These are phyloP conservation scores for Zygnema circumcarinatum DNA, from an alignment of 139 green algal genomes.

Conservation along the genomic window DNA sequence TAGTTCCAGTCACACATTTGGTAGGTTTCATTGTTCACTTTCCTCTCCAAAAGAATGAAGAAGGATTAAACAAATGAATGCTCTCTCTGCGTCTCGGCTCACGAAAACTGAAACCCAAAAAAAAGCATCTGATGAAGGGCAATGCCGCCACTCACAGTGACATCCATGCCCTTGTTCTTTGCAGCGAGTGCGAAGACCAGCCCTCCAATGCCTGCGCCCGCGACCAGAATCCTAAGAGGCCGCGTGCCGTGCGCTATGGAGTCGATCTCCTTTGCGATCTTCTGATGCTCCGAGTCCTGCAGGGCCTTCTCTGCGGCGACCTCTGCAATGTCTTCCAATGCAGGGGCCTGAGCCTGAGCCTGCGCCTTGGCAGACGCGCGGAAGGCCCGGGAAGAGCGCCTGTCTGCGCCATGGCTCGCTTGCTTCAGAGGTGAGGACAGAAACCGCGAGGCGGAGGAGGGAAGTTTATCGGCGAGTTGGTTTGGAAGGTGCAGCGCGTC, in stretches of 20 bases:
- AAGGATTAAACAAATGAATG: no score
- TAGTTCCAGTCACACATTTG: no score
- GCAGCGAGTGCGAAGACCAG: constrained; percentile 79
- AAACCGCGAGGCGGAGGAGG: no score
- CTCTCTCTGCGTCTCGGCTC: no score
- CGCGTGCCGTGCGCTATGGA: not conserved
- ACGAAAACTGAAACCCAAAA: no score
- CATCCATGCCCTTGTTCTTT: constrained; percentile 53
- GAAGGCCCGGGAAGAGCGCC: not conserved
- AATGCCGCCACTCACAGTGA: constrained; percentile 9
- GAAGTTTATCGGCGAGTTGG: no score
- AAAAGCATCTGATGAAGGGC: no score
- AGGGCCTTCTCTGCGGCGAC: not conserved
- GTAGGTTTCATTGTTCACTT: no score
- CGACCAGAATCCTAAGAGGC: constrained; percentile 74
- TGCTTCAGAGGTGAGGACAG: not conserved
- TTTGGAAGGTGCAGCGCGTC: no score
- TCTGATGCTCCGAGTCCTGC: not conserved
- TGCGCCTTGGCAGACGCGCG: not conserved
- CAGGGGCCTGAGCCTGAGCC: not conserved
- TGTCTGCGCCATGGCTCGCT: no score
- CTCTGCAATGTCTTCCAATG: not conserved
- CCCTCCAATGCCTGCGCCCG: constrained; percentile 86
- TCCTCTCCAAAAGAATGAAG: no score
- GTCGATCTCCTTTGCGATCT: not conserved